Evolutionary conservation across 2,329 filamentous ascomycete species (phyloP), one percentile per base, ranked within the genome.

Genomic region (Drechslera avenae): DNA sequence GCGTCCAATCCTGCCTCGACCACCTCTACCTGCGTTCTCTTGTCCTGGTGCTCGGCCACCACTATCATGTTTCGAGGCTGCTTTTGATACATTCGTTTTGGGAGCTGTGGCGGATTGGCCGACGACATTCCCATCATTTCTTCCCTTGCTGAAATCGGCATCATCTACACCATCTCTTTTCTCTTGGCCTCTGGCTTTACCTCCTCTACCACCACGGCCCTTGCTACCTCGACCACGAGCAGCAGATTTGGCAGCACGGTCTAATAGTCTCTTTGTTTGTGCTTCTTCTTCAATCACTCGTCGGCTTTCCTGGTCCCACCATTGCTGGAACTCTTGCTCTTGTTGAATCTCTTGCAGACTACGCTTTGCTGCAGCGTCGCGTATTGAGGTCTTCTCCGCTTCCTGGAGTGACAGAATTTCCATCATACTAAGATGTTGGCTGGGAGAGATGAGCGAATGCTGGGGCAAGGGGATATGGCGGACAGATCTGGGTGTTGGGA

Each of bases 291-390:
- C 84, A 57, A 87, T 86, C 31, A 88, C 83, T 21, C 89, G 81
- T 52, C 82, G 81, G 63, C 87, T 91, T 73, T 96, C 92, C 56
- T 89, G 86, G 60, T 95, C 90, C 91, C 91, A 96, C 91, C 92
- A 96, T 70, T 95, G 87, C 69, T 97, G 90, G 70, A 99, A 99
- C 43, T 91, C 91, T 69, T 99, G 94, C 74, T 99, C 94, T 59
- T 94, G 86, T 71, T 99, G 94, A 52, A 99, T 99, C 57, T 97
- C 94, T 67, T 95, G 87, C 23, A 99, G 77, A 57, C 90, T 94
- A 48, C 93, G 84, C 75, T 96, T 97, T 2, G 91, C 90, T 9
- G 86, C 86, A 1, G 91, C 90, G 69, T 96, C 92, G 45, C 85
- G 87, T 54, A 95, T 86, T 14, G 85, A 83, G 50, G 91, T 85